These are phyloP conservation scores for Collybiopsis luxurians DNA, from an alignment of 768 basidiomycete genomes.

Conservation along the genomic window DNA sequence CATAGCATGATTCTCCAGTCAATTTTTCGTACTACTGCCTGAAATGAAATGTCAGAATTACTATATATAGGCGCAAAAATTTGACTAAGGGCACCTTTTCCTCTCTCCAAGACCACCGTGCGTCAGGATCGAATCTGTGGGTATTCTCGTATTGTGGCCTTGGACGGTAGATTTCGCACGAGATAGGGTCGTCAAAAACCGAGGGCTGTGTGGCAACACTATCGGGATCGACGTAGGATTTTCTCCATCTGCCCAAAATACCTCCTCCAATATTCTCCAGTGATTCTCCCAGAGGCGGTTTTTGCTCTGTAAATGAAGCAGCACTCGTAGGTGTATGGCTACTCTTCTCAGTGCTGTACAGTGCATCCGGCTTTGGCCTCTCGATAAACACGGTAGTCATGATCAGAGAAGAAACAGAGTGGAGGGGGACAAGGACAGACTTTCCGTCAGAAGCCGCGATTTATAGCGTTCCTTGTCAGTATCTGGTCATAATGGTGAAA, in stretches of 20 bases:
- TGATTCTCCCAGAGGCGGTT: constrained; percentile 29
- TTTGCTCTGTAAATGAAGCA: constrained; percentile 17
- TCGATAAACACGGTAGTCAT: constrained; percentile 18
- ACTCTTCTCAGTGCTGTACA: background rate
- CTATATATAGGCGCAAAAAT: background rate
- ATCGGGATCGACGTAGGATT: constrained; percentile 37
- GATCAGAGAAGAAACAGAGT: background rate
- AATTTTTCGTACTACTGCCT: constrained; percentile 57
- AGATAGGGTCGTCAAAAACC: constrained; percentile 57
- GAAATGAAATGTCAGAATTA: background rate
- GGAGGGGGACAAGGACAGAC: too few species aligned
- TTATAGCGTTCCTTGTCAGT: too few species aligned
- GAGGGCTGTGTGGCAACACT: constrained; percentile 58
- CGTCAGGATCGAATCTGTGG: constrained; percentile 61
- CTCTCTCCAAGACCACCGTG: constrained; percentile 72
- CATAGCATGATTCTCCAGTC: constrained; percentile 60
- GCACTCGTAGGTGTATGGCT: background rate
- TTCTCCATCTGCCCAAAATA: constrained; percentile 30
- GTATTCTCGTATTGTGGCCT: constrained; percentile 55
- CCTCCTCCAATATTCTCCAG: constrained; percentile 18
- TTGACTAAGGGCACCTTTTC: constrained; percentile 39
- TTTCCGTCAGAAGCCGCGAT: too few species aligned
- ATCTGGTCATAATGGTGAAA: too few species aligned
- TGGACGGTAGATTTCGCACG: constrained; percentile 49
- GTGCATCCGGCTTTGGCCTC: background rate